These are phyloP conservation scores for Halophytophthora polymorphica DNA, from an alignment of 352 stramenopile genomes.

Conservation along the genomic window DNA sequence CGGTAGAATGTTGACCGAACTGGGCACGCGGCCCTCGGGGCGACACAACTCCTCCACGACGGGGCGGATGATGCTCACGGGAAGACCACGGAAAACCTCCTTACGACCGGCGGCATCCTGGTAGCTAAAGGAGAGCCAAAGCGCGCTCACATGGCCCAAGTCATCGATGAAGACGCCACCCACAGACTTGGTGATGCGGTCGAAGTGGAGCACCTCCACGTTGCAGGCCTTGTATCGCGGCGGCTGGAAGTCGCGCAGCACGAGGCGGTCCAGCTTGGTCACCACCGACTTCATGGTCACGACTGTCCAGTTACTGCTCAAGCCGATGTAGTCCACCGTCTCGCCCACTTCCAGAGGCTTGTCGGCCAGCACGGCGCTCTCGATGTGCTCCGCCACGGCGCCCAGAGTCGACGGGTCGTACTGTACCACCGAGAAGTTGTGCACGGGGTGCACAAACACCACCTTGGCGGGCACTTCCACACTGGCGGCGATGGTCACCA, in stretches of 20 bases:
- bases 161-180: conserved; percentile 84
- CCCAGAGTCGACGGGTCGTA: conserved; percentile 81
- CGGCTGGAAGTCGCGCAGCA: conserved; percentile 83
- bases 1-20: conserved; percentile 61
- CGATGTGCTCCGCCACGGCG: conserved; percentile 53
- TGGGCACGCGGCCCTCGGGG: conserved; percentile 33
- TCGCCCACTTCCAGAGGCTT: conserved; percentile 72
- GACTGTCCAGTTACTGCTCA: conserved; percentile 86
- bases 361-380: conserved; percentile 57
- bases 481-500: conserved; percentile 86
- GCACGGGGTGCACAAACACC: conserved; percentile 90
- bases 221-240: conserved; percentile 82
- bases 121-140: conserved; percentile 89
- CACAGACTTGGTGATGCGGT: conserved; percentile 85
- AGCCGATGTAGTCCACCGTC: conserved; percentile 74
- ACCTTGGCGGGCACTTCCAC: conserved; percentile 86
- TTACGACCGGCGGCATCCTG: conserved; percentile 72
- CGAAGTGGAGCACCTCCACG: conserved; percentile 85
- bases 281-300: conserved; percentile 85
- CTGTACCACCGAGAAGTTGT: conserved; percentile 90
- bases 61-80: conserved; percentile 61
- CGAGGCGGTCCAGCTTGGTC: conserved; percentile 80
- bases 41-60: conserved; percentile 55
- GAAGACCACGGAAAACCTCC: conserved; percentile 82
- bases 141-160: conserved; percentile 60